Percentiles rank a stretch among this genome's conserved stretches.
phyloP scores from a whole-genome alignment of 2,329 filamentous ascomycete species.

The Monilinia polystroma region DNA sequence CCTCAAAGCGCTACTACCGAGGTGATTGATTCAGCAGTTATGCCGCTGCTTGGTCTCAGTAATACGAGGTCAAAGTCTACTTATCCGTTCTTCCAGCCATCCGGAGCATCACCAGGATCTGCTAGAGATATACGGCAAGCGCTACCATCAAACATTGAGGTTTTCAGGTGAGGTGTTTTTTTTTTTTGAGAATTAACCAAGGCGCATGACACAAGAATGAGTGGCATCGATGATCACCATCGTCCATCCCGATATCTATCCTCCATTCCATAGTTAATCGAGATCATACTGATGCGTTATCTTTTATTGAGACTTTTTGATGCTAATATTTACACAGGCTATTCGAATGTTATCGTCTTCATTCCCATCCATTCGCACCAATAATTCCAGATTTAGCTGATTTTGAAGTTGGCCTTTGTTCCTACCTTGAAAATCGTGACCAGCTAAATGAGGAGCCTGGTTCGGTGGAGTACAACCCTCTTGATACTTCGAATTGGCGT shows the following conservation, averaged over 20 bases:
- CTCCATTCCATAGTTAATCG: slow-evolving; percentile 54
- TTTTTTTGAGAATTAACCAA: not conserved
- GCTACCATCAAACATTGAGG: slow-evolving; percentile 6
- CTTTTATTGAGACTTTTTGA: not conserved
- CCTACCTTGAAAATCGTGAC: not conserved
- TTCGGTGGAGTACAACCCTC: not conserved
- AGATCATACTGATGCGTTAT: slow-evolving; percentile 35
- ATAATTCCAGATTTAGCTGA: not conserved
- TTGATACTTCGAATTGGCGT: not conserved
- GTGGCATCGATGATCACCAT: no score
- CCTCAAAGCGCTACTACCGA: not conserved
- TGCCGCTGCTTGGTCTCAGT: not conserved
- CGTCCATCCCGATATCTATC: not conserved
- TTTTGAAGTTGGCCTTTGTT: slow-evolving; percentile 5
- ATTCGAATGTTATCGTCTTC: slow-evolving; percentile 3
- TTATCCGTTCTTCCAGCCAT: not conserved
- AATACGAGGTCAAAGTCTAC: not conserved
- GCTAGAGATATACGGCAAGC: not conserved
- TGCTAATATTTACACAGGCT: not conserved
- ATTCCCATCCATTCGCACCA: slow-evolving; percentile 6
- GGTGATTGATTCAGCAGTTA: not conserved
- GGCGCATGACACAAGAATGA: no score
- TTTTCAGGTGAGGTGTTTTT: not conserved
- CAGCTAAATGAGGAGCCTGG: not conserved
- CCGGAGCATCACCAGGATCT: not conserved